Percentiles rank a stretch among this genome's conserved stretches.
These are phyloP conservation scores for Oldenlandia corymbosa DNA, from an alignment of 257 asterid genomes.

Conservation along the genomic window DNA sequence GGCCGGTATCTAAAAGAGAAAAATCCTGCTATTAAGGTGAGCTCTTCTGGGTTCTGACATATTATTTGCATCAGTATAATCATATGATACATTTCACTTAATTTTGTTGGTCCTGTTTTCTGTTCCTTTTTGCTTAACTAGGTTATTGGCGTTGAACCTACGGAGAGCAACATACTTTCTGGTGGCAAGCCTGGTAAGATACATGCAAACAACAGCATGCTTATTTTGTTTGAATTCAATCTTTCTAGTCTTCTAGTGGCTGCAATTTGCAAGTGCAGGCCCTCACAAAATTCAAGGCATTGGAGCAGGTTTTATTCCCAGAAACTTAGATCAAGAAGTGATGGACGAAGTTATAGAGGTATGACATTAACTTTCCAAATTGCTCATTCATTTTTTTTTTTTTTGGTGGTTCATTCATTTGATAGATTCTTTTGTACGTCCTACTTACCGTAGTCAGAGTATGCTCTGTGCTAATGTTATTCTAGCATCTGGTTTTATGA, in stretches of 20 bases:
- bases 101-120: neutral
- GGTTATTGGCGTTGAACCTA: slow-evolving; percentile 95
- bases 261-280: slow-evolving; percentile 87
- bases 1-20: slow-evolving; percentile 75
- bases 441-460: neutral
- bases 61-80: neutral
- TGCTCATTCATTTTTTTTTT: slow-evolving; percentile 7
- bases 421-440: too few relatives aligned
- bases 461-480: neutral
- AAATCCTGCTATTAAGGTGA: slow-evolving; percentile 74
- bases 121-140: slow-evolving; percentile 25
- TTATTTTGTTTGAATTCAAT: slow-evolving; percentile 24
- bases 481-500: slow-evolving; percentile 8
- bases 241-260: slow-evolving; percentile 52
- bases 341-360: slow-evolving; percentile 98
- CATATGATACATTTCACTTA: neutral
- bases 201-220: slow-evolving; percentile 21
- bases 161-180: slow-evolving; percentile 83
- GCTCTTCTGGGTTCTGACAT: neutral
- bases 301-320: slow-evolving; percentile 99
- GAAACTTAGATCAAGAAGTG: slow-evolving; percentile 80
- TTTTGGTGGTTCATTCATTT: neutral
- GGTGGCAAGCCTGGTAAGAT: slow-evolving; percentile 99
- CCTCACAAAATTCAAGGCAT: slow-evolving; percentile 99
- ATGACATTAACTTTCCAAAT: slow-evolving; percentile 9